Conservation (phyloP, 2,329 filamentous ascomycete genomes). For the Phoma sp. region DNA sequence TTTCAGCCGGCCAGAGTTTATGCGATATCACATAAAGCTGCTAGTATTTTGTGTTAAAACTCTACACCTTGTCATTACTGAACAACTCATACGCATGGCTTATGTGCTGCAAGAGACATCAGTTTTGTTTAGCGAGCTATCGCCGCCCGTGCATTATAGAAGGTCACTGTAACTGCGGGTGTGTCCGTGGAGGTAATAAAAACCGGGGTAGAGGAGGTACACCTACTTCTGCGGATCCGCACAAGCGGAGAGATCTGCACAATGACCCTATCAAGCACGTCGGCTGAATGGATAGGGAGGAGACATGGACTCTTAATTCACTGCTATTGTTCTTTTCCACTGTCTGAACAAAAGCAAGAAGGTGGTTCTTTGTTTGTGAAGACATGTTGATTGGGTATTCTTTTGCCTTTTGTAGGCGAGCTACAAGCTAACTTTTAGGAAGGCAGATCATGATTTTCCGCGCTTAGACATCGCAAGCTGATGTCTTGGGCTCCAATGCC, state of each 20-base stretch:
- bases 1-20: no score
- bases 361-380: background rate
- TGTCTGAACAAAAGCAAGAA: background rate
- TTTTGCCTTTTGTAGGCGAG: background rate
- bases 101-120: no score
- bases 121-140: no score
- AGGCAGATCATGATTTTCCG: background rate
- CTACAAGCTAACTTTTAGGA: background rate
- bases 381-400: background rate
- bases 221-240: conserved; percentile 1
- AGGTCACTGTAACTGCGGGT: no score
- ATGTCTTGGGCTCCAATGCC: background rate
- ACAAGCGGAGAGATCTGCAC: conserved; percentile 14
- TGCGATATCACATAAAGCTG: no score
- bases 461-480: background rate
- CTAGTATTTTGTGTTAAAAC: no score
- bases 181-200: no score
- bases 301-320: background rate
- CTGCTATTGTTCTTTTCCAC: background rate
- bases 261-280: background rate
- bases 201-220: no score
- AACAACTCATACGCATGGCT: no score
- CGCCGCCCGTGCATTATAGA: no score
- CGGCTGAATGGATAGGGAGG: background rate
- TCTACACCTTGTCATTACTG: no score